Percentiles rank a stretch among this genome's conserved stretches.
phyloP scores from a whole-genome alignment of 1,284 basidiomycete species.

The Boletellus dicymbophilus region DNA sequence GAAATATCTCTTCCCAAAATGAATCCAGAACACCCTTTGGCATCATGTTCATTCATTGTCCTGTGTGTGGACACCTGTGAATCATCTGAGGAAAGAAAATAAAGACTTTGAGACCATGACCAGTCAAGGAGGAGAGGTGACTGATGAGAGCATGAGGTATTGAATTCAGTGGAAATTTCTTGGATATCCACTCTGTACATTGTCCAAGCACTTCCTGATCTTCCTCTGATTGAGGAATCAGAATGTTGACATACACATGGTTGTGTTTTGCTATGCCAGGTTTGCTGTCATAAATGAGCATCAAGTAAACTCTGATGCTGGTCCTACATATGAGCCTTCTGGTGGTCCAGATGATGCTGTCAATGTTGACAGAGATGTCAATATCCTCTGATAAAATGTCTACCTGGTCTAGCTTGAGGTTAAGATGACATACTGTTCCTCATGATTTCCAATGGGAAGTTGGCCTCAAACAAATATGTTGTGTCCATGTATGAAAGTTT shows the following conservation, averaged over 20 bases:
- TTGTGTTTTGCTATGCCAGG: slow-evolving; percentile 7
- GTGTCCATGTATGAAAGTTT: too few relatives aligned
- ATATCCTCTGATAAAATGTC: background rate
- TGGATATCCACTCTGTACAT: background rate
- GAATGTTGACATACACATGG: slow-evolving; percentile 9
- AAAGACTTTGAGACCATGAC: too few relatives aligned
- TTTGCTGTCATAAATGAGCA: background rate
- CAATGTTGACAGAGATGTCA: slow-evolving; percentile 6
- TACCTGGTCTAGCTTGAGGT: background rate
- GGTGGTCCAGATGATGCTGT: slow-evolving; percentile 9
- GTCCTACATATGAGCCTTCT: background rate
- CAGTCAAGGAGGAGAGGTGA: background rate
- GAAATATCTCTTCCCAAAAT: slow-evolving; percentile 7
- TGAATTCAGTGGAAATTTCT: background rate
- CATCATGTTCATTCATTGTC: background rate
- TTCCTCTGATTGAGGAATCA: slow-evolving; percentile 8
- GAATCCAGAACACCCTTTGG: slow-evolving; percentile 8
- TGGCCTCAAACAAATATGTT: background rate
- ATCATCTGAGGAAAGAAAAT: slow-evolving; percentile 19
- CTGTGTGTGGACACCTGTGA: slow-evolving; percentile 5
- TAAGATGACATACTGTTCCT: background rate
- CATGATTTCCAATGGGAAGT: background rate
- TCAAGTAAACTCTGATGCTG: background rate
- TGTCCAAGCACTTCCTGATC: background rate
- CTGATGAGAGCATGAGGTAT: background rate